Conservation (phyloP, 257 asterid genomes). For the Solanum tarijense region DNA sequence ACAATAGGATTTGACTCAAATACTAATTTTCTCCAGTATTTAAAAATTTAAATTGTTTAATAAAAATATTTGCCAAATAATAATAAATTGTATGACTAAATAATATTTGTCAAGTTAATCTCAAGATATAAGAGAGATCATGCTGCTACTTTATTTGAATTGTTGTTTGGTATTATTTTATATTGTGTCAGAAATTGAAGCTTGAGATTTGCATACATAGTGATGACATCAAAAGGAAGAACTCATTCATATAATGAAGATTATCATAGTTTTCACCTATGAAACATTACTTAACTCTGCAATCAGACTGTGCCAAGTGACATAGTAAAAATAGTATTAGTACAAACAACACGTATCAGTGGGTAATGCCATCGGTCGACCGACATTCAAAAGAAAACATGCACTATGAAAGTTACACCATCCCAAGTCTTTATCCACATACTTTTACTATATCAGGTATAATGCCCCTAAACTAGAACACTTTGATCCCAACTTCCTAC, state of each 20-base stretch:
- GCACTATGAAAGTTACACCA: background rate
- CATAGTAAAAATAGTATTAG: too few relatives aligned
- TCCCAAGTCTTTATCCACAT: background rate
- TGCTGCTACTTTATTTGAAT: background rate
- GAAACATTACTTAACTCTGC: too few relatives aligned
- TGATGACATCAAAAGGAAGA: background rate
- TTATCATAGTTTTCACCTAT: too few relatives aligned
- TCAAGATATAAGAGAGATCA: background rate
- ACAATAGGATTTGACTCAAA: background rate
- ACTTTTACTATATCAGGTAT: background rate
- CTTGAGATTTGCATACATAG: background rate
- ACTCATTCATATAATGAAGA: too few relatives aligned
- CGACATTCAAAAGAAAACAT: too few relatives aligned
- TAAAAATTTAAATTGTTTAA: too few relatives aligned
- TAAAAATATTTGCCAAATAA: too few relatives aligned
- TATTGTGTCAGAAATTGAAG: background rate
- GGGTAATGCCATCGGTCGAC: background rate
- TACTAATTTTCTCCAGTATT: too few relatives aligned
- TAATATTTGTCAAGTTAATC: background rate
- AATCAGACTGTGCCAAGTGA: background rate
- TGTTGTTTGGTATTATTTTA: background rate
- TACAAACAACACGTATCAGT: too few relatives aligned
- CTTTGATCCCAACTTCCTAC: too few relatives aligned
- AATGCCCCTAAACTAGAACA: too few relatives aligned
- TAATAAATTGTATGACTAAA: background rate